Base-by-base conservation (phyloP, 352 stramenopile genomes). In the Pythium insidiosum region DNA sequence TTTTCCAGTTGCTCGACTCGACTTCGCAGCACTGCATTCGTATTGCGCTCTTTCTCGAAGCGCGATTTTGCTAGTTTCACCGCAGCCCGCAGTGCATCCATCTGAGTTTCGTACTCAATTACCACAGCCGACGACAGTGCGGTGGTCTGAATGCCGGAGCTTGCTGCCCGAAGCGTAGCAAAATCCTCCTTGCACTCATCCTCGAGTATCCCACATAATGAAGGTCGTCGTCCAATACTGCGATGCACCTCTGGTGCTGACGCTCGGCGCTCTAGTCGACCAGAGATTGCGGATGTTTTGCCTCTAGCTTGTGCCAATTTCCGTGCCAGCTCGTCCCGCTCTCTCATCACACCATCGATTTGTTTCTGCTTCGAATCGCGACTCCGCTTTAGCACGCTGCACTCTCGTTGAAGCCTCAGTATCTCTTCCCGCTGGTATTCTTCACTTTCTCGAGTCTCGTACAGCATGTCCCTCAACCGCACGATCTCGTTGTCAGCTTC, bases 261-360 rank as follows among this genome's bases (percentile, higher is more conserved):
- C n/a, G n/a, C n/a, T n/a, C n/a, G n/a, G n/a, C n/a, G n/a, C n/a
- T n/a, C n/a, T n/a, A n/a, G n/a, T n/a, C n/a, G n/a, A n/a, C n/a
- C n/a, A n/a, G n/a, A n/a, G n/a, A n/a, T n/a, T n/a, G n/a, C n/a
- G n/a, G n/a, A n/a, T n/a, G n/a, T n/a, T n/a, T n/a, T n/a, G n/a
- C n/a, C n/a, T n/a, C n/a, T n/a, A n/a, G n/a, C n/a, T n/a, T 57
- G 29, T 2, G 49, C 49, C 13, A 51, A 21, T 43, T 47, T 50
- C 22, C 44, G 49, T 9, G 49, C 49, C 20, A 43, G 39, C 18
- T 18, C 23, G 19, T 57, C 42, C 21, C 42, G 34, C 42, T 57
- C 49, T 20, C 38, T 33, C n/a, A 41, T 41, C 11, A 57, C 30
- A 11, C n/a, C 12, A 19, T 42, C 19, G 4, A 57, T 25, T 18